Percentiles rank a stretch among this genome's conserved stretches.
Conservation (phyloP, 2,329 filamentous ascomycete genomes). For the Ophiostoma triangulosporum region DNA sequence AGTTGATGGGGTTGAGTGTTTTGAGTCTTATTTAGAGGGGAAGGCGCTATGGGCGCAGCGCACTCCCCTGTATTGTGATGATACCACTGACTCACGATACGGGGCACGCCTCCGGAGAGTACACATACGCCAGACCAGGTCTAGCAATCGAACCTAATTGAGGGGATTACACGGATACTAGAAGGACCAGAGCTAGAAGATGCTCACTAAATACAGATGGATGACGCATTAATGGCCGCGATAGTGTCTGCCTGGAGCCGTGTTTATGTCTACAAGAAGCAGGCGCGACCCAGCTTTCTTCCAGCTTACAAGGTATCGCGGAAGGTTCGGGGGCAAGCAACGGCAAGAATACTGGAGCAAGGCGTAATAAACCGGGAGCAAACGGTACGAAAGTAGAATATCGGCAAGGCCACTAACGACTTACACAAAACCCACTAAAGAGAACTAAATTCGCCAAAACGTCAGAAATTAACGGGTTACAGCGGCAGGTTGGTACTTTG, state of each 20-base stretch:
- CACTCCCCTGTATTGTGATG: not conserved
- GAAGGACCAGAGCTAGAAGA: not conserved
- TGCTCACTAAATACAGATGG: not conserved
- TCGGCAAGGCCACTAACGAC: not conserved
- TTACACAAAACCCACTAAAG: not conserved
- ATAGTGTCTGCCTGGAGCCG: constrained; percentile 6
- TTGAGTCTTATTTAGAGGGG: not conserved
- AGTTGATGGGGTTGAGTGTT: not conserved
- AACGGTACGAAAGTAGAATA: not conserved
- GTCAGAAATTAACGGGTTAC: not conserved
- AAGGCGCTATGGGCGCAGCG: too few relatives aligned
- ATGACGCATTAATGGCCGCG: constrained; percentile 5
- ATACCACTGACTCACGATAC: not conserved
- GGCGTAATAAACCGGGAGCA: constrained; percentile 8
- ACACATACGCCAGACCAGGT: not conserved
- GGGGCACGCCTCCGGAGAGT: too few relatives aligned
- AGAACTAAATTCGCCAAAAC: not conserved
- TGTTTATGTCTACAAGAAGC: not conserved
- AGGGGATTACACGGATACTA: not conserved
- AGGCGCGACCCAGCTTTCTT: not conserved
- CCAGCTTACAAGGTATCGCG: constrained; percentile 1
- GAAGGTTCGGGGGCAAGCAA: constrained; percentile 10
- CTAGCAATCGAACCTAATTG: not conserved
- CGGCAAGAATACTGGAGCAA: not conserved
- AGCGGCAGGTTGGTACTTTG: not conserved